These are phyloP conservation scores for Pseudogymnoascus sp. DNA, from an alignment of 2,329 filamentous ascomycete genomes.

Conservation along the genomic window DNA sequence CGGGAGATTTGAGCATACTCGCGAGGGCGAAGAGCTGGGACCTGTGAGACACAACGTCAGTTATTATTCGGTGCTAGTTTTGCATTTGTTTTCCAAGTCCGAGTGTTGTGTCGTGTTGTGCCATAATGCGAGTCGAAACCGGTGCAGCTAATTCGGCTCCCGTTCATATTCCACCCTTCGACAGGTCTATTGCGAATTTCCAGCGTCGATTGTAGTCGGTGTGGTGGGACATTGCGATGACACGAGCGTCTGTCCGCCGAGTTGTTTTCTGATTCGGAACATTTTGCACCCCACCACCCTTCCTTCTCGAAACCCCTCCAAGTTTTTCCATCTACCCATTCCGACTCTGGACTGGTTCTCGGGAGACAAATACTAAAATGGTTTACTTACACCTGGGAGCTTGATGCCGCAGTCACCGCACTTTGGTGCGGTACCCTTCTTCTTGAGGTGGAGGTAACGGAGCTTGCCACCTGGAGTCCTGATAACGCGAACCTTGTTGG, in stretches of 20 bases:
- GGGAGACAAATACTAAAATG: constrained; percentile 8
- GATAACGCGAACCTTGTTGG: constrained; percentile 91
- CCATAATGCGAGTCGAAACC: background rate
- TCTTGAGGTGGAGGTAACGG: constrained; percentile 98
- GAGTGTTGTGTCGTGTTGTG: background rate
- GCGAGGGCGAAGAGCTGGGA: constrained; percentile 94
- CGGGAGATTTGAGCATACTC: constrained; percentile 96
- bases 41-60: constrained; percentile 41
- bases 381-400: constrained; percentile 83
- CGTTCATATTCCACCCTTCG: background rate
- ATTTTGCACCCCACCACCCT: constrained; percentile 1
- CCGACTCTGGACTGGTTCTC: background rate
- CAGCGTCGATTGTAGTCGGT: background rate
- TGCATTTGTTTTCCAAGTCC: background rate
- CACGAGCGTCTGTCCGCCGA: background rate
- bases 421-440: constrained; percentile 96
- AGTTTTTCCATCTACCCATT: background rate
- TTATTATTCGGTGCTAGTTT: background rate
- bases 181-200: background rate
- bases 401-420: constrained; percentile 98
- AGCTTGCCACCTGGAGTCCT: constrained; percentile 96
- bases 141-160: background rate
- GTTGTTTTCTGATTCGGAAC: background rate
- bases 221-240: background rate
- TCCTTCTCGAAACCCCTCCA: background rate